Evolutionary conservation across 192 early-diverging fungal species (phyloP).

Genomic region (Funneliformis mosseae): DNA sequence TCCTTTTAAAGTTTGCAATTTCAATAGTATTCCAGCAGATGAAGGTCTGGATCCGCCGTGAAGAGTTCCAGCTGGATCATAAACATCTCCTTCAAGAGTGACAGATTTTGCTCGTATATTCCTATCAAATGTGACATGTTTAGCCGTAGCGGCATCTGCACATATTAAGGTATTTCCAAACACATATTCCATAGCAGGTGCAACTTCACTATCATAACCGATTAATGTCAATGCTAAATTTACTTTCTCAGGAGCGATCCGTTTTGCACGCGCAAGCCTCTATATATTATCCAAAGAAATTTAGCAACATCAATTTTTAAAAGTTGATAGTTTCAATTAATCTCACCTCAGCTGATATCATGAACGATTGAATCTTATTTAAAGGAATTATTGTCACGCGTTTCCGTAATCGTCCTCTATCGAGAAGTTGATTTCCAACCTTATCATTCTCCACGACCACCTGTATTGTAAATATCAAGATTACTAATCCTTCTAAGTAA

Average conservation of each 20-base stretch:
- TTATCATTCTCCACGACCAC: slow-evolving; percentile 91
- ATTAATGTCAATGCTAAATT: slow-evolving; percentile 87
- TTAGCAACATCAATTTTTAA: not conserved
- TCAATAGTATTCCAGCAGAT: slow-evolving; percentile 70
- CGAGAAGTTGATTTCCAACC: slow-evolving; percentile 77
- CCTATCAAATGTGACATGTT: slow-evolving; percentile 87
- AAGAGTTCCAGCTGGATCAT: slow-evolving; percentile 92
- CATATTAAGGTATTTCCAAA: slow-evolving; percentile 95
- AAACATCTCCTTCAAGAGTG: slow-evolving; percentile 95
- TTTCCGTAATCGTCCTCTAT: slow-evolving; percentile 73
- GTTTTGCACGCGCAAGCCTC: slow-evolving; percentile 72
- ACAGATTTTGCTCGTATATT: slow-evolving; percentile 84
- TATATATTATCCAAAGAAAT: slow-evolving; percentile 42
- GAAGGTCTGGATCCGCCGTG: slow-evolving; percentile 86
- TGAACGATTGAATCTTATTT: slow-evolving; percentile 84
- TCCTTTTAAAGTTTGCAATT: slow-evolving; percentile 74
- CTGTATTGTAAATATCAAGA: slow-evolving; percentile 39
- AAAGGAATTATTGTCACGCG: slow-evolving; percentile 92
- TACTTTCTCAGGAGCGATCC: slow-evolving; percentile 83
- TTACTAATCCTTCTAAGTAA: not conserved
- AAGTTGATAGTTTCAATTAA: not conserved
- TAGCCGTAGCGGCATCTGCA: slow-evolving; percentile 80
- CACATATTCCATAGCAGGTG: slow-evolving; percentile 85
- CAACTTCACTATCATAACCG: slow-evolving; percentile 78
- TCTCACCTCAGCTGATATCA: slow-evolving; percentile 53